Conservation (phyloP, 768 basidiomycete genomes). For the Serpula lacrymans region DNA sequence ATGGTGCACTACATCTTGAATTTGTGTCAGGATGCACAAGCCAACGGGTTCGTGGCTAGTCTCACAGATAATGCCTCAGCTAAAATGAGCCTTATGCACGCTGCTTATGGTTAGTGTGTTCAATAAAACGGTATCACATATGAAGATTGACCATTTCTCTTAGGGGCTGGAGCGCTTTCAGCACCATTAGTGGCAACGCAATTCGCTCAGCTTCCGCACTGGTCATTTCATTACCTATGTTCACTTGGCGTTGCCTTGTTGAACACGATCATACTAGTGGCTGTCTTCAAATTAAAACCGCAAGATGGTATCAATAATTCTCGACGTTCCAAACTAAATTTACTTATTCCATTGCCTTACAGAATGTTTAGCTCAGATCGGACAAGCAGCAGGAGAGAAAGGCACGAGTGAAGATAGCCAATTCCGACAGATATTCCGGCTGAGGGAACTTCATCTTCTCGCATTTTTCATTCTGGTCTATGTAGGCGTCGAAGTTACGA, state of each 20-base stretch:
- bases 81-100: conserved; percentile 71
- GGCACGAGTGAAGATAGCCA: conserved; percentile 30
- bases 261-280: conserved; percentile 47
- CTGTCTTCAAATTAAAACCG: conserved; percentile 60
- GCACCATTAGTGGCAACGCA: conserved; percentile 55
- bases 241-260: conserved; percentile 64
- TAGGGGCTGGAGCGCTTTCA: conserved; percentile 46
- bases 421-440: conserved; percentile 43
- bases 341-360: neutral
- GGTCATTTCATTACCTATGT: conserved; percentile 41
- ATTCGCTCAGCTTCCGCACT: conserved; percentile 36
- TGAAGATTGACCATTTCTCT: neutral
- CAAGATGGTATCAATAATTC: conserved; percentile 53
- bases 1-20: neutral
- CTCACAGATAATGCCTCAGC: conserved; percentile 50
- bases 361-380: conserved; percentile 37
- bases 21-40: conserved; percentile 57
- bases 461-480: conserved; percentile 44
- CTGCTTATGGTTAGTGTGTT: conserved; percentile 50
- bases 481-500: conserved; percentile 50
- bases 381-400: conserved; percentile 23
- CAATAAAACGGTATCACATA: neutral
- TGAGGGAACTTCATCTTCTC: conserved; percentile 42
- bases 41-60: conserved; percentile 65
- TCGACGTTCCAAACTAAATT: neutral